Conservation (phyloP, 2,329 filamentous ascomycete genomes). For the Aspergillus ibericus region DNA sequence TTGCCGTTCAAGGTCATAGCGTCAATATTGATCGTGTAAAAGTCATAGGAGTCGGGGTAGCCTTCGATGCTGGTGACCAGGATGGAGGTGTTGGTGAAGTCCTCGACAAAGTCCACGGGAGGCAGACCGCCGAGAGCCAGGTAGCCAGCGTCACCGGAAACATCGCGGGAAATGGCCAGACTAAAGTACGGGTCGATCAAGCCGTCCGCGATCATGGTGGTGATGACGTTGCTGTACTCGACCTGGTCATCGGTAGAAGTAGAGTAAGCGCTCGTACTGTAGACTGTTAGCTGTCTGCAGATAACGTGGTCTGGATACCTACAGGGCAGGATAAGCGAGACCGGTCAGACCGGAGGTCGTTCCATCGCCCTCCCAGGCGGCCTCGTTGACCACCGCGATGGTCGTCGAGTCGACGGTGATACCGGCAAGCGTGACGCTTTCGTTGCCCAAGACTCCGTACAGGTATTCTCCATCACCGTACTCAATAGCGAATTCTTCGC, state of each 20-base stretch:
- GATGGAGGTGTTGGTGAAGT: conserved; percentile 20
- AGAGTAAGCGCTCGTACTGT: conserved; percentile 1
- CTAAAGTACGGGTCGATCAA: conserved; percentile 11
- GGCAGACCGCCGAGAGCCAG: conserved; percentile 23
- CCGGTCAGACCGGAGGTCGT: conserved; percentile 4
- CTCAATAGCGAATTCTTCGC: conserved; percentile 23
- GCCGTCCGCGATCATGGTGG: conserved; percentile 4
- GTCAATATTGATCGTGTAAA: conserved; percentile 22
- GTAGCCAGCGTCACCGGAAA: conserved; percentile 14
- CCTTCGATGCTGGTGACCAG: conserved; percentile 18
- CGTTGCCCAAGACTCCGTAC: conserved; percentile 22
- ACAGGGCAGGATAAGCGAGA: conserved; percentile 9
- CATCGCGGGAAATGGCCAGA: conserved; percentile 42
- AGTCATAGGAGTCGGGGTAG: conserved; percentile 15
- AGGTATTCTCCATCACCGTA: conserved; percentile 29
- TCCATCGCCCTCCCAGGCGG: conserved; percentile 3
- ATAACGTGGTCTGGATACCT: not conserved
- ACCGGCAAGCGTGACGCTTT: conserved; percentile 24
- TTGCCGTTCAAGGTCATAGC: conserved; percentile 12
- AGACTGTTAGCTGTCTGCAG: not conserved
- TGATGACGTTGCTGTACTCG: conserved; percentile 10
- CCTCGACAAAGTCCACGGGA: conserved; percentile 8
- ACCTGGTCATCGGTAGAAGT: not conserved
- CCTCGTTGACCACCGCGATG: conserved; percentile 6
- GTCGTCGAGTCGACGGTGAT: conserved; percentile 11